These are phyloP conservation scores for Stephanocyclus meneghinianus DNA, from an alignment of 352 stramenopile species.

Conservation along the genomic window DNA sequence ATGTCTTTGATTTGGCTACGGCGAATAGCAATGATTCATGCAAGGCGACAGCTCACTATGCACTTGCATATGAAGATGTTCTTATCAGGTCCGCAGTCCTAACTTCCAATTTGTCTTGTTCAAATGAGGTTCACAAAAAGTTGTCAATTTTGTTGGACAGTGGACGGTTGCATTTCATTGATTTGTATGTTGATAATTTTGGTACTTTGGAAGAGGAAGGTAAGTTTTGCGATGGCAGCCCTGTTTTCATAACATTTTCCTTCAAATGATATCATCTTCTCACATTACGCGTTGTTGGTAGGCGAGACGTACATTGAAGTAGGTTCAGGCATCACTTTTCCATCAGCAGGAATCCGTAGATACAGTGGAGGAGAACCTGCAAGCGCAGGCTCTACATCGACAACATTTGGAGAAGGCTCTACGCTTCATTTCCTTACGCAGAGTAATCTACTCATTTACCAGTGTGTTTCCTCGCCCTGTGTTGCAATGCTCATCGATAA, in stretches of 20 bases:
- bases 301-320: slow-evolving; percentile 74
- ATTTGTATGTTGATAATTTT: slow-evolving; percentile 63
- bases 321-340: slow-evolving; percentile 62
- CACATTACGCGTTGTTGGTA: background rate
- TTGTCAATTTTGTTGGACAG: slow-evolving; percentile 78
- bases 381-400: slow-evolving; percentile 45
- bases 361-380: slow-evolving; percentile 36
- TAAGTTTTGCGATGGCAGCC: background rate
- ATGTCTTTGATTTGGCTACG: slow-evolving; percentile 74
- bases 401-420: slow-evolving; percentile 68
- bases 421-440: slow-evolving; percentile 62
- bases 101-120: slow-evolving; percentile 29
- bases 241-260: background rate
- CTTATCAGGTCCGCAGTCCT: slow-evolving; percentile 59
- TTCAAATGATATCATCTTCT: background rate
- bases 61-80: slow-evolving; percentile 63
- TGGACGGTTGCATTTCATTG: slow-evolving; percentile 69
- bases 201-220: slow-evolving; percentile 64
- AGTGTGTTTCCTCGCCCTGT: slow-evolving; percentile 67
- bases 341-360: slow-evolving; percentile 55
- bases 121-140: slow-evolving; percentile 45
- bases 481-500: slow-evolving; percentile 70
- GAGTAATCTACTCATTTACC: slow-evolving; percentile 75
- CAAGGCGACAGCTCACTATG: slow-evolving; percentile 55
- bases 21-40: slow-evolving; percentile 50